These are phyloP conservation scores for Infundibulicybe gibba DNA, from an alignment of 768 basidiomycete species.

Conservation along the genomic window DNA sequence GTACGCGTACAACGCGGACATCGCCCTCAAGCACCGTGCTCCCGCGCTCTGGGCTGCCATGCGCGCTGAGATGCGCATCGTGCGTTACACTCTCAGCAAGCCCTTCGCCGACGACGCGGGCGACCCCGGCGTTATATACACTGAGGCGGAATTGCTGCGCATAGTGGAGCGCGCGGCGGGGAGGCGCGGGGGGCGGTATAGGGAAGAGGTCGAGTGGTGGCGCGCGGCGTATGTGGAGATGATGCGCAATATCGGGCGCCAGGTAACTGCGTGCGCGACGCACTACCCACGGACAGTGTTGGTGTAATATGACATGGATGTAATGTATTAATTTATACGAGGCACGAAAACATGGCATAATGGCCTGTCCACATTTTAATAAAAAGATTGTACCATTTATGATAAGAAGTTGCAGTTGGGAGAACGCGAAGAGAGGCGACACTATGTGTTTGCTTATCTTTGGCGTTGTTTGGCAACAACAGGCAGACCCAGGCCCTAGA, in stretches of 20 bases:
- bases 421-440: too few relatives aligned
- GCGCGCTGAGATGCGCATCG: slow-evolving; percentile 24
- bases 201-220: slow-evolving; percentile 32
- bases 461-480: too few relatives aligned
- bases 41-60: slow-evolving; percentile 28
- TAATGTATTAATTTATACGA: too few relatives aligned
- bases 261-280: not conserved
- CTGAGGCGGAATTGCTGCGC: slow-evolving; percentile 15
- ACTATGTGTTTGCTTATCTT: too few relatives aligned
- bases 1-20: slow-evolving; percentile 37
- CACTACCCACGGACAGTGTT: too few relatives aligned
- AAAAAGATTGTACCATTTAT: too few relatives aligned
- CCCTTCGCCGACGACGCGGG: slow-evolving; percentile 24
- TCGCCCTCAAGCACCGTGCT: slow-evolving; percentile 30
- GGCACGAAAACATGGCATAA: too few relatives aligned
- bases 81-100: slow-evolving; percentile 32
- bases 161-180: slow-evolving; percentile 14
- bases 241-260: slow-evolving; percentile 9
- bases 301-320: too few relatives aligned
- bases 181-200: slow-evolving; percentile 17
- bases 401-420: too few relatives aligned
- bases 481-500: too few relatives aligned
- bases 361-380: too few relatives aligned
- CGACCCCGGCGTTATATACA: slow-evolving; percentile 12
- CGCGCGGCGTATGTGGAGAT: slow-evolving; percentile 24